Evolutionary conservation across 768 basidiomycete species (phyloP).

Genomic region (Boletus pseudopeckii): DNA sequence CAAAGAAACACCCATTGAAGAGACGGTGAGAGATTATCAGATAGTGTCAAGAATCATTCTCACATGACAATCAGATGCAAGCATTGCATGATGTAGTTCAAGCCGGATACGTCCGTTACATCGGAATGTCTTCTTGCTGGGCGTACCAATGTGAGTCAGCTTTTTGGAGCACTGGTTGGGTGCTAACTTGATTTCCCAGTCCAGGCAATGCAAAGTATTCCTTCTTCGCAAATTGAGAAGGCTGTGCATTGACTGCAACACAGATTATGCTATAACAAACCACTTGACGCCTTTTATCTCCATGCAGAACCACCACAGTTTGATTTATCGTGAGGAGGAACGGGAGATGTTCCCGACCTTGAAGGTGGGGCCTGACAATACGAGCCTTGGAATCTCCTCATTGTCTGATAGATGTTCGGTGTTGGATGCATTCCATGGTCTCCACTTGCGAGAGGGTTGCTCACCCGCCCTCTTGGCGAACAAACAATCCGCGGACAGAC

Average conservation of each 20-base stretch:
- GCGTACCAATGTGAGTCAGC: neutral
- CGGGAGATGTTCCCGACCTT: constrained; percentile 1
- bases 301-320: neutral
- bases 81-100: neutral
- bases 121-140: constrained; percentile 3
- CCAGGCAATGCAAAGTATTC: constrained; percentile 2
- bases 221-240: neutral
- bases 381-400: constrained; percentile 40
- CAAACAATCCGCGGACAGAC: constrained; percentile 4
- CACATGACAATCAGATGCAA: neutral
- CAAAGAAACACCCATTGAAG: neutral
- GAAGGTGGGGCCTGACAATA: constrained; percentile 1
- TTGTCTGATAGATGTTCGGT: constrained; percentile 36
- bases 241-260: neutral
- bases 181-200: neutral
- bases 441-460: constrained; percentile 1
- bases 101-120: constrained; percentile 1
- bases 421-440: constrained; percentile 6
- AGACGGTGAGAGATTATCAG: neutral
- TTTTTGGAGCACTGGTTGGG: neutral
- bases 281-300: neutral
- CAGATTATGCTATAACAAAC: neutral
- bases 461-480: constrained; percentile 1
- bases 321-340: constrained; percentile 1
- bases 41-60: neutral